Evolutionary conservation across 805 yeast genomes (phyloP).

Genomic region (Monosporozyma solicola): DNA sequence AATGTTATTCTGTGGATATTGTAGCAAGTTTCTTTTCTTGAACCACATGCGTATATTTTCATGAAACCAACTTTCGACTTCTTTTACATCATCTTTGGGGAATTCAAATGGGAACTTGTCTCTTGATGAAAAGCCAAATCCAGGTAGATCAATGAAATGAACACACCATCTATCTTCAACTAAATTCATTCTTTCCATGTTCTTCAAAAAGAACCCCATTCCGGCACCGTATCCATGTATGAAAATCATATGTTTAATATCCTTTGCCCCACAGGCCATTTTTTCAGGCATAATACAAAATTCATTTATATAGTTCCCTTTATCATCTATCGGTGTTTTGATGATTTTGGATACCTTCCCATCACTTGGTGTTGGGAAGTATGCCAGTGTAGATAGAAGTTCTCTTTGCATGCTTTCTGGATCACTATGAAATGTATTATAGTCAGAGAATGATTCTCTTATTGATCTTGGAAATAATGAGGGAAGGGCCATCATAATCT

Average conservation of each 20-base stretch:
- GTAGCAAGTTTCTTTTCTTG: constrained; percentile 19
- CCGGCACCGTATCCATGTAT: constrained; percentile 97
- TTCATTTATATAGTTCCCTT: constrained; percentile 1
- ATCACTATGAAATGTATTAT: background rate
- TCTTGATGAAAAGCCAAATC: constrained; percentile 84
- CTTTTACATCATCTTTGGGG: constrained; percentile 13
- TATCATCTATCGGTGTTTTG: background rate
- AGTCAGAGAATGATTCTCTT: background rate
- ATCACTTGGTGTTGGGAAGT: background rate
- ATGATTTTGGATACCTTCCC: background rate
- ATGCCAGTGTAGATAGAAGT: background rate
- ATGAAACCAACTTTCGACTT: constrained; percentile 33
- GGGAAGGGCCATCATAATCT: background rate
- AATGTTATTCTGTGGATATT: constrained; percentile 37
- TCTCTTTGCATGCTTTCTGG: background rate
- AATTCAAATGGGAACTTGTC: constrained; percentile 48
- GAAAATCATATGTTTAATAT: constrained; percentile 40
- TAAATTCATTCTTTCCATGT: constrained; percentile 46
- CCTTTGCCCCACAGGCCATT: background rate
- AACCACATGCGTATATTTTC: constrained; percentile 44
- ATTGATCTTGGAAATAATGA: background rate
- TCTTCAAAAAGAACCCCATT: constrained; percentile 72
- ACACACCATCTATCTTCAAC: constrained; percentile 50
- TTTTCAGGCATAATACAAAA: background rate
- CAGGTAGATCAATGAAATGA: constrained; percentile 81